These are phyloP conservation scores for Leptographium lundbergii DNA, from an alignment of 2,329 filamentous ascomycete species.

Conservation along the genomic window DNA sequence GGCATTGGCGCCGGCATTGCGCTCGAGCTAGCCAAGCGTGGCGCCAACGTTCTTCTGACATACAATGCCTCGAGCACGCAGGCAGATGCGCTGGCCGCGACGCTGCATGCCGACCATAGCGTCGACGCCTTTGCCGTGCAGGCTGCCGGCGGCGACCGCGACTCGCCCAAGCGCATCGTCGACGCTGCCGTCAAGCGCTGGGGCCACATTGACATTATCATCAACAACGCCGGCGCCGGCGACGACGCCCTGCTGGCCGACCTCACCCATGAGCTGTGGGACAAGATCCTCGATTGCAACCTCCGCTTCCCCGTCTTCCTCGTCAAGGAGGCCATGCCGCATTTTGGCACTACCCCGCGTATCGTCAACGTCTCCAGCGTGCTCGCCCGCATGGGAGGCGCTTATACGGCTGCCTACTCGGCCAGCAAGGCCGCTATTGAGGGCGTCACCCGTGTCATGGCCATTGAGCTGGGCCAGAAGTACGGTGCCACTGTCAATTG, in stretches of 20 bases:
- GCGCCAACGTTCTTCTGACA: constrained; percentile 35
- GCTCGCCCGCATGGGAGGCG: constrained; percentile 23
- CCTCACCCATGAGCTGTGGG: constrained; percentile 35
- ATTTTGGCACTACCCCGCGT: constrained; percentile 30
- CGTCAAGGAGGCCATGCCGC: constrained; percentile 36
- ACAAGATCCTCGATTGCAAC: constrained; percentile 42
- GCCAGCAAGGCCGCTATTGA: constrained; percentile 36
- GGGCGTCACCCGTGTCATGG: constrained; percentile 44
- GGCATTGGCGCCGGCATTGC: constrained; percentile 57
- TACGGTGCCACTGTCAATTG: constrained; percentile 46
- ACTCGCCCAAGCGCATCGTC: not conserved
- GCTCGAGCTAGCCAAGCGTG: constrained; percentile 49
- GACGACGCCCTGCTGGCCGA: constrained; percentile 22
- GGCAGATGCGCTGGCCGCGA: constrained; percentile 4
- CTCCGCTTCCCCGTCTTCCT: constrained; percentile 41
- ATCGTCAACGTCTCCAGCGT: constrained; percentile 49
- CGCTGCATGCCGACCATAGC: not conserved
- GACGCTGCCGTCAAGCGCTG: not conserved
- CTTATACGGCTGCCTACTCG: constrained; percentile 1
- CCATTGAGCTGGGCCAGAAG: constrained; percentile 39
- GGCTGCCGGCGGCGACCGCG: not conserved
- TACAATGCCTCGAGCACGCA: not conserved
- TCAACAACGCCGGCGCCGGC: constrained; percentile 18
- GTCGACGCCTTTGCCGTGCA: not conserved
- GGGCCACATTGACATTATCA: constrained; percentile 3